Base-by-base conservation (phyloP, 345 rosid genomes). In the Leavenworthia alabamica region DNA sequence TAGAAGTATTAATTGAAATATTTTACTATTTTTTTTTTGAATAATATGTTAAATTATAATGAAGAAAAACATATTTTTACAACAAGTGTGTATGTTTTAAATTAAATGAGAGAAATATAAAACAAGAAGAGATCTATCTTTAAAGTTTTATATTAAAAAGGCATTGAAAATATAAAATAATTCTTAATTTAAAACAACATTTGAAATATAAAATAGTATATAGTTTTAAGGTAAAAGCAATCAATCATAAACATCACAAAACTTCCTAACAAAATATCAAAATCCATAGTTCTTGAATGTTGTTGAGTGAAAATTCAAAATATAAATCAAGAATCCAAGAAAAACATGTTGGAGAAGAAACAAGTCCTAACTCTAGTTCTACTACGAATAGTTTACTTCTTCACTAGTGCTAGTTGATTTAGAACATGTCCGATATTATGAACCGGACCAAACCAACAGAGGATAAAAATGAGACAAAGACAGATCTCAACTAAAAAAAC, bases 391-490 rank as follows among this genome's bases (percentile, higher is more conserved):
- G 17, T 20, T 20, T 56, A 27, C 32, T 26, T 31, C 33, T 26
- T 66, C 24, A 47, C 3, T 29, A 66, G 32, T 36, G 46, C 13
- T 40, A 19, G 4, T 16, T 50, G 49, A 19, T 47, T 31, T 58
- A 60, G 23, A 23, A 15, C 27, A 69, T 41, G 55, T 61, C 56
- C 44, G 26, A 44, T 33, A 29, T 26, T 17, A 50, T 23, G 17
- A 53, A 52, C 44, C 67, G 33, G 27, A 36, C 22, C 32, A 29
- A 23, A 32, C 6, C 3, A 13, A 5, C 64, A 43, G 32, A 9
- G 42, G 20, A 29, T 31, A 42, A n/a, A n/a, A n/a, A 67, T 50
- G 35, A 53, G 73, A 69, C 16, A 69, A 43, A 69, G 68, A 45
- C 27, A 61, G 68, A 45, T 61, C 33, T 39, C 10, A 9, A 19